phyloP scores from a whole-genome alignment of 306 rosid genomes.

The Glycyrrhiza uralensis region DNA sequence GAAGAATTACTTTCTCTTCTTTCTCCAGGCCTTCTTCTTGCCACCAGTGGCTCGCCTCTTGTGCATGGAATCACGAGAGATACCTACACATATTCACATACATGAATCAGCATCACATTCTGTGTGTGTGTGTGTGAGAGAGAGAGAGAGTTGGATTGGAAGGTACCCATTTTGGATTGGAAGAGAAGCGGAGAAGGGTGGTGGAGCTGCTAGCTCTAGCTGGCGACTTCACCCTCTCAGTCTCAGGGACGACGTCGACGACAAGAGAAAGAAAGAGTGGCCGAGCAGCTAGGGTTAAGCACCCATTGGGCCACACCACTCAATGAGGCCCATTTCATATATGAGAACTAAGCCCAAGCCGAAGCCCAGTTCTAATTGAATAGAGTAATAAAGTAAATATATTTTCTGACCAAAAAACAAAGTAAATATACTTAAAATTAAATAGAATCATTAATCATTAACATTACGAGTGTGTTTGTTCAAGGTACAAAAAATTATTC shows the following conservation, averaged over 20 bases:
- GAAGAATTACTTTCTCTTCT: slow-evolving; percentile 52
- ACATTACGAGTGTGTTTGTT: no score
- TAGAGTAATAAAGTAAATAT: no score
- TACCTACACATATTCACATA: slow-evolving; percentile 36
- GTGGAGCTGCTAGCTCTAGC: slow-evolving; percentile 2
- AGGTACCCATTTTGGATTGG: slow-evolving; percentile 20
- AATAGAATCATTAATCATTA: no score
- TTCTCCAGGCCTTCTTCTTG: no score
- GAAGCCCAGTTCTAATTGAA: no score
- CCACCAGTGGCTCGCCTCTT: slow-evolving; percentile 71
- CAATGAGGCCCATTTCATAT: no score
- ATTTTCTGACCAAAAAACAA: no score
- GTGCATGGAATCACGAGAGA: slow-evolving; percentile 73
- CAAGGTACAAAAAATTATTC: no score
- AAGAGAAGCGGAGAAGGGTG: not conserved
- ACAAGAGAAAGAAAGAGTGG: not conserved
- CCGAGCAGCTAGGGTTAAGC: slow-evolving; percentile 13
- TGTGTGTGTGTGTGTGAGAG: not conserved
- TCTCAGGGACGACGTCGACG: no score
- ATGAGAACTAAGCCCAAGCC: no score
- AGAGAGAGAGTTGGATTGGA: not conserved
- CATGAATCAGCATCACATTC: not conserved
- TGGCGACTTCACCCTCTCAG: not conserved
- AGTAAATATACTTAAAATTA: no score
- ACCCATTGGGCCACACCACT: not conserved